Evolutionary conservation across 192 early-diverging fungal species (phyloP).

Genomic region (Diversispora epigaea): DNA sequence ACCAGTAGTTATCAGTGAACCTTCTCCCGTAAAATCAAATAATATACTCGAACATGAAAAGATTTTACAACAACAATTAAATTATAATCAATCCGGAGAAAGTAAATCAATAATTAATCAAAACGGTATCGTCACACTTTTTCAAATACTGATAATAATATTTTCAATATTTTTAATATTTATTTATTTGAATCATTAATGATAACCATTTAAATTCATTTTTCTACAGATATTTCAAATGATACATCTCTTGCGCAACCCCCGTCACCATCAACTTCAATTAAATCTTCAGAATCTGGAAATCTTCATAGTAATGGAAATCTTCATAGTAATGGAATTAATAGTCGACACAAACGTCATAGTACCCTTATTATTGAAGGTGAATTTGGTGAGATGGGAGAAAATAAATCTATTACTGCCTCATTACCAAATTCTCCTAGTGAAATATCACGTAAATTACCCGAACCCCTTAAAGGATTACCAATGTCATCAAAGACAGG

Average conservation of each 20-base stretch:
- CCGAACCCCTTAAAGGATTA: background rate
- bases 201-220: background rate
- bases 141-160: too few relatives aligned
- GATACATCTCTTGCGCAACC: background rate
- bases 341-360: background rate
- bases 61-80: background rate
- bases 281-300: slow-evolving; percentile 13
- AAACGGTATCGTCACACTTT: background rate
- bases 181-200: too few relatives aligned
- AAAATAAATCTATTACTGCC: background rate
- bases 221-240: background rate
- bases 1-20: background rate
- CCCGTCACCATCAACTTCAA: slow-evolving; percentile 21
- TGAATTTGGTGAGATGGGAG: slow-evolving; percentile 6
- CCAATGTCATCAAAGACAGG: background rate
- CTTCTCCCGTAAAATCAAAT: background rate
- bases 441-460: background rate
- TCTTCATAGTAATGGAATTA: background rate
- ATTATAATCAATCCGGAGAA: background rate
- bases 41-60: background rate
- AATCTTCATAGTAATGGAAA: background rate
- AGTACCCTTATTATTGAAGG: background rate
- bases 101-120: background rate
- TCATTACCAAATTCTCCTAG: background rate
- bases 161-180: too few relatives aligned